phyloP scores from a whole-genome alignment of 176 grass and related monocot genomes.

The Ampelocalamus luodianensis region DNA sequence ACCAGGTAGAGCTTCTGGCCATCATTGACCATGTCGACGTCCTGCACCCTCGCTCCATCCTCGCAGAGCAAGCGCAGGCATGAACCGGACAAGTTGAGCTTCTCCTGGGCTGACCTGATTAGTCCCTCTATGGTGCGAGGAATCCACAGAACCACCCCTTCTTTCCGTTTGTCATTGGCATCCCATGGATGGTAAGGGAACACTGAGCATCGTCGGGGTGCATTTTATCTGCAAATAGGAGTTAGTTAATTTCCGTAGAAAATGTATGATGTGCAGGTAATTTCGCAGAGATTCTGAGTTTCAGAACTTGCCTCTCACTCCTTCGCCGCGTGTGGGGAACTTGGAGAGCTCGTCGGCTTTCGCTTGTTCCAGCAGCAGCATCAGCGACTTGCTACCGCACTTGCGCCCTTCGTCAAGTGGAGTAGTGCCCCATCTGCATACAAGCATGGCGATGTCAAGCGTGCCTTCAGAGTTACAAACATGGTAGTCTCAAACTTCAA shows the following conservation, averaged over 20 bases:
- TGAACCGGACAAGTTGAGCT: conserved; percentile 54
- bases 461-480: neutral
- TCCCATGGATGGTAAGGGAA: conserved; percentile 83
- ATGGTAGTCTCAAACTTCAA: neutral
- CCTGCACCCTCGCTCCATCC: conserved; percentile 65
- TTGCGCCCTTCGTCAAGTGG: conserved; percentile 82
- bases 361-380: conserved; percentile 65
- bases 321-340: conserved; percentile 65
- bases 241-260: neutral
- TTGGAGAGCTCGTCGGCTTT: conserved; percentile 65
- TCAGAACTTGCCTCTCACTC: conserved; percentile 52
- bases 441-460: neutral
- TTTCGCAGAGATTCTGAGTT: neutral
- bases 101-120: conserved; percentile 56
- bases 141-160: conserved; percentile 81
- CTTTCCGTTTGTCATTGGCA: conserved; percentile 42
- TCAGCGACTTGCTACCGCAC: conserved; percentile 63
- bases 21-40: conserved; percentile 63
- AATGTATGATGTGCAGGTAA: neutral
- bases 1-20: conserved; percentile 77
- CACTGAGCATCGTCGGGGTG: conserved; percentile 74
- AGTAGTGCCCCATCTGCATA: conserved; percentile 80
- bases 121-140: conserved; percentile 68
- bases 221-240: conserved; percentile 58
- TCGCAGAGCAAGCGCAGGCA: conserved; percentile 58